phyloP scores from a whole-genome alignment of 2,329 filamentous ascomycete species.

The Camptophora hylomeconis region DNA sequence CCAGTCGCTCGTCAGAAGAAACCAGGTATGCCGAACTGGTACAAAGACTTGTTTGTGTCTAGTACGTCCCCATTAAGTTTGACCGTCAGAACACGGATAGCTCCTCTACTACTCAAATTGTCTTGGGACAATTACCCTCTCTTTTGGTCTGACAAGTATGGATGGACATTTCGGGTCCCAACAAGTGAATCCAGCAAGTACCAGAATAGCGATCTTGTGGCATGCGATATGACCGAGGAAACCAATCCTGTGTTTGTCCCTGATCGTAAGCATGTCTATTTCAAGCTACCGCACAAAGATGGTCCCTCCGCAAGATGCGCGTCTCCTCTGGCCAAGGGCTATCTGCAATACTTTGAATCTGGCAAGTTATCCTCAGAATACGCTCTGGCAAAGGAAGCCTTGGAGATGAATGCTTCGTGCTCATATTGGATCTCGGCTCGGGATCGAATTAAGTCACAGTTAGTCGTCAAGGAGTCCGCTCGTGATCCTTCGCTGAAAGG shows the following conservation, averaged over 20 bases:
- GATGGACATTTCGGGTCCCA: slow-evolving; percentile 81
- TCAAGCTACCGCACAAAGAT: slow-evolving; percentile 94
- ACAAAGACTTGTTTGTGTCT: slow-evolving; percentile 75
- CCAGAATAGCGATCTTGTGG: slow-evolving; percentile 54
- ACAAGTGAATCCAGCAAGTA: slow-evolving; percentile 51
- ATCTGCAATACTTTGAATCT: slow-evolving; percentile 80
- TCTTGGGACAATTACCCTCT: slow-evolving; percentile 83
- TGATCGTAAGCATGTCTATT: slow-evolving; percentile 57
- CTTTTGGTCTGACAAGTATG: slow-evolving; percentile 84
- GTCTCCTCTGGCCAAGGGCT: slow-evolving; percentile 83
- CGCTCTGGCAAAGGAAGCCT: slow-evolving; percentile 77
- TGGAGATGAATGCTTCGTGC: slow-evolving; percentile 97
- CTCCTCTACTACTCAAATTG: slow-evolving; percentile 69
- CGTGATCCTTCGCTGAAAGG: slow-evolving; percentile 14
- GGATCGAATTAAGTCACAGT: slow-evolving; percentile 85
- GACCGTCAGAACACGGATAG: slow-evolving; percentile 75
- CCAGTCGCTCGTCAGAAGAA: slow-evolving; percentile 78
- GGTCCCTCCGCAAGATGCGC: slow-evolving; percentile 72
- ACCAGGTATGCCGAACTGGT: slow-evolving; percentile 92
- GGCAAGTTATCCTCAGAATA: slow-evolving; percentile 80
- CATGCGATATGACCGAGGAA: slow-evolving; percentile 67
- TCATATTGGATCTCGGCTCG: slow-evolving; percentile 98
- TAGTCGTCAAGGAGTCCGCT: slow-evolving; percentile 77
- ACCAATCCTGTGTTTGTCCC: slow-evolving; percentile 51
- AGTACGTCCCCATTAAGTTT: slow-evolving; percentile 55